Percentiles rank a stretch among this genome's conserved stretches.
phyloP scores from a whole-genome alignment of 495 filamentous ascomycete species.

The Xylaria grammica region DNA sequence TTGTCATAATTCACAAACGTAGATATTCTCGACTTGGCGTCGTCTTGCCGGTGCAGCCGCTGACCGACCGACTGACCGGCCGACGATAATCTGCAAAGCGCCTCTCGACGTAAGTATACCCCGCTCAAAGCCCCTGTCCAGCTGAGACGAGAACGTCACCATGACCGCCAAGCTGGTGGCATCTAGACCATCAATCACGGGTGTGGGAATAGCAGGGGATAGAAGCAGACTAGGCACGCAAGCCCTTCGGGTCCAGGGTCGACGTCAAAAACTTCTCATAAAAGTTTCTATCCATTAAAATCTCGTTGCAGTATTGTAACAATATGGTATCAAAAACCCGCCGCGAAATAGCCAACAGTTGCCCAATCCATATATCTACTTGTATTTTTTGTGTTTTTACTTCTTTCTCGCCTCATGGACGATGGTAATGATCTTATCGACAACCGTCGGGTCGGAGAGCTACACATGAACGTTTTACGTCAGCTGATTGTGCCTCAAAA shows the following conservation, averaged over 20 bases:
- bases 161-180: neutral
- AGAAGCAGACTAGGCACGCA: no score
- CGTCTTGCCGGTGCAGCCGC: no score
- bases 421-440: constrained; percentile 83
- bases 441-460: constrained; percentile 89
- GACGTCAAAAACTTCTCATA: neutral
- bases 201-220: no score
- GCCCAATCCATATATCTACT: constrained; percentile 6
- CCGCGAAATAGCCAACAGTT: constrained; percentile 14
- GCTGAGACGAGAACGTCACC: no score
- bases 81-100: no score
- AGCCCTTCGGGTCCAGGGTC: neutral
- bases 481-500: constrained; percentile 36
- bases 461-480: constrained; percentile 44
- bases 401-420: constrained; percentile 68
- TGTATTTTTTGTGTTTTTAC: constrained; percentile 35
- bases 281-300: constrained; percentile 14
- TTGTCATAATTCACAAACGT: no score
- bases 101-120: no score
- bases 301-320: constrained; percentile 16
- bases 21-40: no score
- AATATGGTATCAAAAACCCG: constrained; percentile 29
- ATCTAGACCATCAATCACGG: neutral
- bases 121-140: no score
- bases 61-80: no score